phyloP scores from a whole-genome alignment of 345 rosid species.

The Eucalyptus regnans region DNA sequence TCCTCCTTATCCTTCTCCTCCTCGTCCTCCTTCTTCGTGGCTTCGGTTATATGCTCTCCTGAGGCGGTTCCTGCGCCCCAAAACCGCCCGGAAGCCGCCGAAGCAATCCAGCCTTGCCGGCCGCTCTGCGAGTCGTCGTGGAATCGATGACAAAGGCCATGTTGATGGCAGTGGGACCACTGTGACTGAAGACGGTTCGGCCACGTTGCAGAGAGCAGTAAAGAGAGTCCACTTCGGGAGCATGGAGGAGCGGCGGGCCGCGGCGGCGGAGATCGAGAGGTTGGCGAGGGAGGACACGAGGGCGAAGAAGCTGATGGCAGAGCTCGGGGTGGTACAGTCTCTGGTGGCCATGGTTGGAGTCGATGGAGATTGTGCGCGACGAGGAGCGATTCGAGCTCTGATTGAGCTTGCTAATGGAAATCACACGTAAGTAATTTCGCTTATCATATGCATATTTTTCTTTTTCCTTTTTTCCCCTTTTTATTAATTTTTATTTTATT shows the following conservation, averaged over 20 bases:
- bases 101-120: background rate
- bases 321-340: constrained; percentile 74
- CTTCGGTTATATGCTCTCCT: constrained; percentile 35
- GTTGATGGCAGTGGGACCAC: background rate
- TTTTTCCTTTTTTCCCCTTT: background rate
- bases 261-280: constrained; percentile 50
- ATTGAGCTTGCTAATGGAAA: constrained; percentile 72
- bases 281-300: constrained; percentile 51
- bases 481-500: background rate
- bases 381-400: constrained; percentile 60
- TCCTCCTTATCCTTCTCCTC: background rate
- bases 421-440: constrained; percentile 44
- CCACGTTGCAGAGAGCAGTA: constrained; percentile 61
- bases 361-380: constrained; percentile 25
- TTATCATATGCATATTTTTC: background rate
- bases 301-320: constrained; percentile 58
- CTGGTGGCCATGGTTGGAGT: constrained; percentile 61
- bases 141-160: background rate
- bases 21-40: constrained; percentile 27
- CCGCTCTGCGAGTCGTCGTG: background rate
- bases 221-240: constrained; percentile 82
- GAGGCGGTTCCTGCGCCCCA: constrained; percentile 48
- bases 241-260: constrained; percentile 61
- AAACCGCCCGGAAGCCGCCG: constrained; percentile 19
- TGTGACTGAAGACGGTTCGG: background rate